Evolutionary conservation across 2,329 filamentous ascomycete genomes (phyloP), one percentile per base, ranked within the genome.

Genomic region (Ophiostoma tasmaniense): DNA sequence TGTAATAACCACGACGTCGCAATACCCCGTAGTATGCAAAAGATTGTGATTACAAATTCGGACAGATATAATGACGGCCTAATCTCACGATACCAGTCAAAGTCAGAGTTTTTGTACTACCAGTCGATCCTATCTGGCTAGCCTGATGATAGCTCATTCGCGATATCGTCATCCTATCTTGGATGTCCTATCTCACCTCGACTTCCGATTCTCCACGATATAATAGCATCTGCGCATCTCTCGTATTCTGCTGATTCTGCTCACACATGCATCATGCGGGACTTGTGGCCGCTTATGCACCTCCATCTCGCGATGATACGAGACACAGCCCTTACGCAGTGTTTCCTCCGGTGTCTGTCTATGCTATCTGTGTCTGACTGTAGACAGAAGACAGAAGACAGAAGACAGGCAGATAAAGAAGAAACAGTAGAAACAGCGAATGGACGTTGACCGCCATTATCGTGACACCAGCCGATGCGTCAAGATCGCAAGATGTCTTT

Each of bases 271-370:
- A 61, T 61, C n/a, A 61, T 61, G 55, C 55, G 55, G 50, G 55
- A 61, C 55, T 61, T 61, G 25, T 61, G 55, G 13, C 55, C 55
- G 55, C 55, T 61, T 30, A 61, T 61, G 55, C 55, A 61, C 55
- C 55, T 61, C 55, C 55, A 61, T 61, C 55, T 61, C 55, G 14
- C 25, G 25, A 61, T 61, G 25, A 61, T 33, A 30, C 55, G 55
- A 61, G 55, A 61, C 25, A 25, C 25, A 7, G 13, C 55, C 55
- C 22, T 61, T 20, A 30, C 55, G 55, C 22, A 61, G 55, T 61
- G 25, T 30, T 61, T 61, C 50, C 55, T 61, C 55, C 22, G 55
- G 30, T n/a, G 3, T 33, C 33, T 33, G 8, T 33, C 33, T 33
- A 8, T 33, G 33, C 45, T 22, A 22, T 11, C 1, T 28, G 52